These are phyloP conservation scores for Hapsidospora chrysogenum DNA, from an alignment of 495 filamentous ascomycete genomes.

Conservation along the genomic window DNA sequence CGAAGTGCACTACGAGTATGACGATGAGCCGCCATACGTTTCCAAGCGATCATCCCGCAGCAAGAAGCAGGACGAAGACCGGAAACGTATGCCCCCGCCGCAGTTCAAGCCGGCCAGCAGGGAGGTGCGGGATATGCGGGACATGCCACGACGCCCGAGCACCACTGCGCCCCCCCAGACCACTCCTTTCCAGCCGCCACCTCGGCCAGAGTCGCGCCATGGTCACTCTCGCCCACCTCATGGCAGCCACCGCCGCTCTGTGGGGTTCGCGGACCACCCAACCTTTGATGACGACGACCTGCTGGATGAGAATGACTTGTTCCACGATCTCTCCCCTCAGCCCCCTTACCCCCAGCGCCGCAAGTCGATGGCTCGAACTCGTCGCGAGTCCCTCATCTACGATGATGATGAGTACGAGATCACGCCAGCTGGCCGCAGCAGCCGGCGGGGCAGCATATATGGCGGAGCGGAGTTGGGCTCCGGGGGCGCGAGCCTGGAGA, in stretches of 20 bases:
- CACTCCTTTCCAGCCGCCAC: conserved; percentile 6
- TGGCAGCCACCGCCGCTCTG: conserved; percentile 12
- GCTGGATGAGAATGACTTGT: conserved; percentile 20
- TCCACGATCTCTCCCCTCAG: conserved; percentile 15
- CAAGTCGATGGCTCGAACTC: not conserved
- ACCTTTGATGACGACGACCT: not conserved
- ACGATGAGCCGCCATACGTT: conserved; percentile 10
- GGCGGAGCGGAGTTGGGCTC: not conserved
- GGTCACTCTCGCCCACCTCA: conserved; percentile 6
- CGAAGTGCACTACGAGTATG: conserved; percentile 3
- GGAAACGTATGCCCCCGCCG: conserved; percentile 21
- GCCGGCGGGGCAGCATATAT: conserved; percentile 14
- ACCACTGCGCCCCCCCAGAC: not conserved
- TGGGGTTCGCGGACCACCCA: conserved; percentile 6
- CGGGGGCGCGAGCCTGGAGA: conserved; percentile 8
- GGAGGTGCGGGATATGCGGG: conserved; percentile 2
- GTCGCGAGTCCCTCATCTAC: conserved; percentile 7
- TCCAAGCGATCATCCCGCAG: conserved; percentile 19
- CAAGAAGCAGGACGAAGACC: conserved; percentile 23
- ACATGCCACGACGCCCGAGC: not conserved
- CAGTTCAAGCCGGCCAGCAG: conserved; percentile 12
- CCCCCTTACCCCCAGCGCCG: not conserved
- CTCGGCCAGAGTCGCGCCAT: not conserved
- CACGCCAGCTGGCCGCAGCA: conserved; percentile 12
- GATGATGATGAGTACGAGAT: conserved; percentile 8